Evolutionary conservation across 306 rosid species (phyloP), one percentile per base, ranked within the genome.

Genomic region (Vigna unguiculata): DNA sequence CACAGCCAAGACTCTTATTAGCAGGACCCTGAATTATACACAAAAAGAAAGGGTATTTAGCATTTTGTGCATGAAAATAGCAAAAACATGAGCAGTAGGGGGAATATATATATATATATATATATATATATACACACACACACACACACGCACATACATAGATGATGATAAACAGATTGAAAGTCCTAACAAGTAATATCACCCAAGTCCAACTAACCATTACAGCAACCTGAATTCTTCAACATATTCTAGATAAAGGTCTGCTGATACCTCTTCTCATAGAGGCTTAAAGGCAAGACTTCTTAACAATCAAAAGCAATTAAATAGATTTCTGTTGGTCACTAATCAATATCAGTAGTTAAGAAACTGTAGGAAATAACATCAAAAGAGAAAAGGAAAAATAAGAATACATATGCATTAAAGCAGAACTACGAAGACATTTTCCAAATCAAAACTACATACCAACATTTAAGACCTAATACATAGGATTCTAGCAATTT

Each of bases 1-100:
- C 70, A 83, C 98, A 95, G 36, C 7, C 28, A 62, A 83, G 54
- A 5, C 24, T 74, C 87, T 80, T 92, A 70, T 88, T 89, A 75
- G 95, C 93, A 62, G 96, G 89, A 43, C 97, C 97, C 98, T 93
- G 88, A 64, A 77, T 62, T 48, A 24, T 40, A 80, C 36, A 46
- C 71, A 52, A 32, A 46, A 70, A 22, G 11, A 21, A 28, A 28
- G 4, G 32, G 60, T 30, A 15, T 69, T 20, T 47, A 79, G 65
- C 73, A 78, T 74, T 66, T 22, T 11, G 41, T 15, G 36, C 11
- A 51, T 28, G 40, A 21, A 74, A 48, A 71, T 15, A 20, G 46
- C 17, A 71, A 28, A 64, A 13, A 28, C 61, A 55, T 62, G 13
- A 21, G 45, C 73, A 79, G 48, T 43, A 32, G 25, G 36, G 41